Conservation (phyloP, 768 basidiomycete genomes). For the Paxillus involutus region DNA sequence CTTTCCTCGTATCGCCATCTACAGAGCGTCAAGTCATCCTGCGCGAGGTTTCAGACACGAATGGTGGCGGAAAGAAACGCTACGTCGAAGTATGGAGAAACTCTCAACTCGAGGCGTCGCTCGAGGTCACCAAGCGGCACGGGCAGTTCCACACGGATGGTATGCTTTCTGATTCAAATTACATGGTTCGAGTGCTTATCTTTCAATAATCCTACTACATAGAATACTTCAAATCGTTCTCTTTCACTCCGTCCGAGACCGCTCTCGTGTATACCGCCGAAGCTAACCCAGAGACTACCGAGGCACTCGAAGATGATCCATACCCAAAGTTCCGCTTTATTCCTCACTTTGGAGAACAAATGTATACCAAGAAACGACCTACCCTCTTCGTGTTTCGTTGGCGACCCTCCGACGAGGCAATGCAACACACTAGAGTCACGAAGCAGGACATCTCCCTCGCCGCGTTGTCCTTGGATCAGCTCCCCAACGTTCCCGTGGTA, state of each 20-base stretch:
- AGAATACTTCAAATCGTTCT: slow-evolving; percentile 54
- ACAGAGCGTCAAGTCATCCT: slow-evolving; percentile 45
- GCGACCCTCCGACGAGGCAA: slow-evolving; percentile 19
- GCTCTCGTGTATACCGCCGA: slow-evolving; percentile 65
- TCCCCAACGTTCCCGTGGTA: slow-evolving; percentile 25
- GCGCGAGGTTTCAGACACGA: slow-evolving; percentile 32
- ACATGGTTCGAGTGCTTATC: neutral
- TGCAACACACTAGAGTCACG: slow-evolving; percentile 2
- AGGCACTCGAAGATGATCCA: slow-evolving; percentile 23
- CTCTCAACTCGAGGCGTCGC: slow-evolving; percentile 40
- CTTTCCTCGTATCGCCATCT: slow-evolving; percentile 43
- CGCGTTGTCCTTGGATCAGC: slow-evolving; percentile 12
- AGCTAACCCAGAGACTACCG: slow-evolving; percentile 31
- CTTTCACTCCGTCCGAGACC: slow-evolving; percentile 53
- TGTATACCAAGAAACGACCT: slow-evolving; percentile 53
- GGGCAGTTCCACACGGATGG: slow-evolving; percentile 65
- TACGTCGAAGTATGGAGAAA: slow-evolving; percentile 62
- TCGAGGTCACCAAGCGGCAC: slow-evolving; percentile 59
- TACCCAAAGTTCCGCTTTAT: slow-evolving; percentile 50
- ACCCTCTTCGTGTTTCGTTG: slow-evolving; percentile 55
- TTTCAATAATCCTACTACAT: neutral
- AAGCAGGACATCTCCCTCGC: slow-evolving; percentile 7
- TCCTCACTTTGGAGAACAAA: slow-evolving; percentile 64
- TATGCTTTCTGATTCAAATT: slow-evolving; percentile 18
- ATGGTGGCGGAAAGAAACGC: slow-evolving; percentile 36